Evolutionary conservation across 345 rosid species (phyloP).

Genomic region (Acer negundo): DNA sequence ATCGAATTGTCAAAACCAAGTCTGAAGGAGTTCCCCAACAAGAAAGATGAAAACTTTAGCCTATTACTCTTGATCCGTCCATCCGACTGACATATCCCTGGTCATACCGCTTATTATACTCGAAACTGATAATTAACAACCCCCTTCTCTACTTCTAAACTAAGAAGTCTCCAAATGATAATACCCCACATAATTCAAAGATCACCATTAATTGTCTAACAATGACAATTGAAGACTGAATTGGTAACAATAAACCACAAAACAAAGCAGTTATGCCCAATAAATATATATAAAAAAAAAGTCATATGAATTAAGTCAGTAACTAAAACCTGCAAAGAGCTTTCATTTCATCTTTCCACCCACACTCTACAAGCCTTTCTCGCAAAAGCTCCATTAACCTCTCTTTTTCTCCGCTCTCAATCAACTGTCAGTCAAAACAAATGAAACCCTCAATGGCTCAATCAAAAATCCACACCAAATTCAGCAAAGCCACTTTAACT

Average conservation of each 20-base stretch:
- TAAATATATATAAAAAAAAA: neutral
- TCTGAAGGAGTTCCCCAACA: neutral
- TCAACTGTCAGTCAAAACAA: conserved; percentile 37
- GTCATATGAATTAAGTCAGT: neutral
- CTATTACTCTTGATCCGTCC: neutral
- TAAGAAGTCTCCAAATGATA: too few species aligned
- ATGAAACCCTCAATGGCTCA: neutral
- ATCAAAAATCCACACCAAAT: neutral
- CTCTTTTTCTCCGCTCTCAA: conserved; percentile 79
- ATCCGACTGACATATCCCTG: neutral
- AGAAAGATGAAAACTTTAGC: neutral
- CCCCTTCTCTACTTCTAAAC: neutral
- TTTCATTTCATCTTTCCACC: conserved; percentile 85
- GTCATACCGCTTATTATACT: neutral
- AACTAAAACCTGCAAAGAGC: conserved; percentile 68
- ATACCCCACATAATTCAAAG: neutral
- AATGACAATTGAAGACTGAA: neutral
- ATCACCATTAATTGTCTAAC: neutral
- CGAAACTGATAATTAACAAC: neutral
- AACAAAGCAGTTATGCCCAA: neutral
- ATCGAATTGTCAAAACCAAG: neutral
- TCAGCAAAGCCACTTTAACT: neutral
- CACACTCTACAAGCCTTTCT: conserved; percentile 74
- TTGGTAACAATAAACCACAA: neutral
- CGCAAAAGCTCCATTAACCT: conserved; percentile 69